Evolutionary conservation across 306 rosid species (phyloP), one percentile per base, ranked within the genome.

Genomic region (Myrica gale): DNA sequence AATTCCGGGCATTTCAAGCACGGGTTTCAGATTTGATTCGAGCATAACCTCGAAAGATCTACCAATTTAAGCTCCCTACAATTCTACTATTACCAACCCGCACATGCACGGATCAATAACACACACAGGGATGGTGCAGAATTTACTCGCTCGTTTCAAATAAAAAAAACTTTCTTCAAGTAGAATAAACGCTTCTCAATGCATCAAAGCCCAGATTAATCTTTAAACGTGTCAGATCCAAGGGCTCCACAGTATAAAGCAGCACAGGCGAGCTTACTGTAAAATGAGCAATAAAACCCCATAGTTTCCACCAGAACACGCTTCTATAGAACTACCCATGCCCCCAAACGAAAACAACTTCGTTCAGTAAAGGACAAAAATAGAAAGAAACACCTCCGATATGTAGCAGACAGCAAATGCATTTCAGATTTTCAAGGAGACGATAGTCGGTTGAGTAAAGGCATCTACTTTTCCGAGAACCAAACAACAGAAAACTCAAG

Each of bases 141-240:
- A 32, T 32, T 32, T 32, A 32, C 37, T 32, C 3, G 3, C 37
- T 0, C 37, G 3, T 2, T 32, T 2, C 13, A 61, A 60, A 60
- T 60, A 17, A 60, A 60, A 60, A 23, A 23, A 32, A 16, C 37
- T 32, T 32, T 32, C 37, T 32, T 32, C 37, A 2, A 7, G 69
- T 17, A 16, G 11, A 19, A 15, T 7, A 15, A 13, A 8, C 6
- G 21, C 20, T 16, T 65, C 21, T 26, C 10, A 41, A 16, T 65
- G 45, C 67, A 7, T 41, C 46, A 65, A 65, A 41, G 2, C 12
- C 43, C n/a, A 41, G 10, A 65, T 3, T 19, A 50, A 70, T 39
- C 19, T 58, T 37, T 45, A 41, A 41, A 48, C 39, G 17, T 21
- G 17, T 19, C 78, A 62, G 78, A 79, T 79, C 82, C 73, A 57